Conservation (phyloP, 2,329 filamentous ascomycete genomes). For the Ustulina deusta region DNA sequence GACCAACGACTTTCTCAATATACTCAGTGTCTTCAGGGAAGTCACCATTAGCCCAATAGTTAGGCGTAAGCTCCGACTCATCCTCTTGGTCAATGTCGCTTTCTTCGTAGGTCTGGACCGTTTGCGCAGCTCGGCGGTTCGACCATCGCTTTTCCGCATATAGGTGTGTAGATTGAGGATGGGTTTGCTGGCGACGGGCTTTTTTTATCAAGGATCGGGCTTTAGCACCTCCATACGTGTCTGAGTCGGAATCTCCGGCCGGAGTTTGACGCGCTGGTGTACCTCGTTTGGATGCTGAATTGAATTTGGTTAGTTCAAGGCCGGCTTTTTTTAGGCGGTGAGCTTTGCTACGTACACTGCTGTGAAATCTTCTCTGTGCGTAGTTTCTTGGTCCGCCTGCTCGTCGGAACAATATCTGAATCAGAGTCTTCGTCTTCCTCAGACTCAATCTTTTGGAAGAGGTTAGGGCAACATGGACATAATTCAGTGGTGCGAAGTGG, state of each 20-base stretch:
- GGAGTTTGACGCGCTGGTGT: slow-evolving; percentile 67
- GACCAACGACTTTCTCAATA: slow-evolving; percentile 91
- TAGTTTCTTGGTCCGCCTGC: slow-evolving; percentile 74
- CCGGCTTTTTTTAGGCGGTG: slow-evolving; percentile 15
- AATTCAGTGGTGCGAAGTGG: not conserved
- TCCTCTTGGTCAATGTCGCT: slow-evolving; percentile 74
- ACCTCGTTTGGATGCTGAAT: slow-evolving; percentile 69
- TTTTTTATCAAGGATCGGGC: slow-evolving; percentile 78
- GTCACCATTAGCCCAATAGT: slow-evolving; percentile 74
- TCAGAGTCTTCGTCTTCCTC: slow-evolving; percentile 76
- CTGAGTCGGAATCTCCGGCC: slow-evolving; percentile 74
- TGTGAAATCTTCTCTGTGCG: slow-evolving; percentile 72
- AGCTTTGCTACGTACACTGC: slow-evolving; percentile 64
- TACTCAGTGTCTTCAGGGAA: slow-evolving; percentile 84
- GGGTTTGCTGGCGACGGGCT: slow-evolving; percentile 75
- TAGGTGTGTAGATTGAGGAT: slow-evolving; percentile 74
- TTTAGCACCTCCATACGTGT: slow-evolving; percentile 82
- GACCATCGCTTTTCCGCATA: slow-evolving; percentile 91
- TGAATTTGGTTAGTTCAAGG: slow-evolving; percentile 36
- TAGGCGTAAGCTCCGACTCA: slow-evolving; percentile 74
- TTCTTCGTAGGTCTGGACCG: slow-evolving; percentile 73
- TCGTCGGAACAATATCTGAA: slow-evolving; percentile 73
- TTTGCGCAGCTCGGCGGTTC: slow-evolving; percentile 82
- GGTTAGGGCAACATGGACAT: slow-evolving; percentile 27
- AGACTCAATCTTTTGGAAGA: slow-evolving; percentile 52